Evolutionary conservation across 176 grass and related monocot species (phyloP).

Genomic region (Tuctoria greenei): DNA sequence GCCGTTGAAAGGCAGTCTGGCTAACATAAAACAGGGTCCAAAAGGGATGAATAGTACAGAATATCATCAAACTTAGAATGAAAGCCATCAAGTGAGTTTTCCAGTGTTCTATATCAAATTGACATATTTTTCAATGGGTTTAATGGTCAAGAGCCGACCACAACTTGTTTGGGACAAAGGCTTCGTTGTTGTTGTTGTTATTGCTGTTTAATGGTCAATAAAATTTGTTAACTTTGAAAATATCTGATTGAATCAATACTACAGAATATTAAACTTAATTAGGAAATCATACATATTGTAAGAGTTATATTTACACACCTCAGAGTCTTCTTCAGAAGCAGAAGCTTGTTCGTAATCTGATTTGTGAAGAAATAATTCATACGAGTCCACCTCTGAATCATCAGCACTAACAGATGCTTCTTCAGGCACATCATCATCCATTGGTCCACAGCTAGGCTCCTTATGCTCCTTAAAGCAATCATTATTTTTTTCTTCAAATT

Average conservation of each 20-base stretch:
- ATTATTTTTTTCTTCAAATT: background rate
- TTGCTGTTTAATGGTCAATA: background rate
- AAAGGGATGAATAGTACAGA: constrained; percentile 17
- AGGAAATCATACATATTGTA: constrained; percentile 17
- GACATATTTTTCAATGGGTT: constrained; percentile 6
- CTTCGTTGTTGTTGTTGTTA: too few relatives aligned
- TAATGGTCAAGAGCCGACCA: too few relatives aligned
- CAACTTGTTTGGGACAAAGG: too few relatives aligned
- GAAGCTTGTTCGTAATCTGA: constrained; percentile 59
- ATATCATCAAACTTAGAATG: constrained; percentile 18
- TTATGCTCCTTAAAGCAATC: constrained; percentile 17
- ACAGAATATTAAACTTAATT: constrained; percentile 25
- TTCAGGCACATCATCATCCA: constrained; percentile 25
- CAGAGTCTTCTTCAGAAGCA: constrained; percentile 47
- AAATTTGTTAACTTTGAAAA: constrained; percentile 15
- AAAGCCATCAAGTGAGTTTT: background rate
- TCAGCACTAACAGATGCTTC: constrained; percentile 43
- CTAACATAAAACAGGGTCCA: constrained; percentile 9
- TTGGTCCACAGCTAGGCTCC: constrained; percentile 1
- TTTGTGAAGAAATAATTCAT: constrained; percentile 58
- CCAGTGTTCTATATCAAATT: constrained; percentile 17
- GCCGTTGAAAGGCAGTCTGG: background rate
- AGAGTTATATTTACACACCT: constrained; percentile 56
- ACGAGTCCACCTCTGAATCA: constrained; percentile 47
- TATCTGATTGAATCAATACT: constrained; percentile 14